Conservation (phyloP, 106 monocot species). For the Phalaenopsis aphrodite region DNA sequence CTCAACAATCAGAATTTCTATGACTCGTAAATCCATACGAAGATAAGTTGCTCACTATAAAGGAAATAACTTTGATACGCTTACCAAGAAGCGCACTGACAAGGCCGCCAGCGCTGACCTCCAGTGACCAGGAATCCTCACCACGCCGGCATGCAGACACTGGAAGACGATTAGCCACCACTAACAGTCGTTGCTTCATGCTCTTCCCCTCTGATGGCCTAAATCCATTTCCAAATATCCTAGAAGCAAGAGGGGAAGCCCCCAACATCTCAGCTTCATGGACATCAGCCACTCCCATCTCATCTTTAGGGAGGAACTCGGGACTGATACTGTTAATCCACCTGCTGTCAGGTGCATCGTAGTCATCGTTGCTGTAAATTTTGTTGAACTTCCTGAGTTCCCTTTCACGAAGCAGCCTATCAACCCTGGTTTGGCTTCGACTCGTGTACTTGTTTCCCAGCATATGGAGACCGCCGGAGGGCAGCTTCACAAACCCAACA, state of each 20-base stretch:
- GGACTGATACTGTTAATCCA: not conserved
- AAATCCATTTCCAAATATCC: conserved; percentile 9
- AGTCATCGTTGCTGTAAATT: not conserved
- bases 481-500: conserved; percentile 18
- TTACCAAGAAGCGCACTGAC: conserved; percentile 90
- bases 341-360: conserved; percentile 6
- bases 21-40: not conserved
- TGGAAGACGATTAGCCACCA: conserved; percentile 87
- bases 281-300: not conserved
- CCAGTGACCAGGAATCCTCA: conserved; percentile 86
- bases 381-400: conserved; percentile 60
- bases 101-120: conserved; percentile 90
- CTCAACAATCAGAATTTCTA: not conserved
- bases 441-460: conserved; percentile 31
- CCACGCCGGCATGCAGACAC: conserved; percentile 82
- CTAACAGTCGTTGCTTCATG: conserved; percentile 77
- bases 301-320: not conserved
- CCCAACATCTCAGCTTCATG: conserved; percentile 3
- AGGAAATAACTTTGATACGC: not conserved
- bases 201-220: conserved; percentile 24
- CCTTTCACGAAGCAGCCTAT: conserved; percentile 58
- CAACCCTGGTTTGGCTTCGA: conserved; percentile 52
- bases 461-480: conserved; percentile 7
- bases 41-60: not conserved
- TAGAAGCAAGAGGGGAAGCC: conserved; percentile 1